phyloP scores from a whole-genome alignment of 1,284 basidiomycete genomes.

The Schizophyllum amplum region DNA sequence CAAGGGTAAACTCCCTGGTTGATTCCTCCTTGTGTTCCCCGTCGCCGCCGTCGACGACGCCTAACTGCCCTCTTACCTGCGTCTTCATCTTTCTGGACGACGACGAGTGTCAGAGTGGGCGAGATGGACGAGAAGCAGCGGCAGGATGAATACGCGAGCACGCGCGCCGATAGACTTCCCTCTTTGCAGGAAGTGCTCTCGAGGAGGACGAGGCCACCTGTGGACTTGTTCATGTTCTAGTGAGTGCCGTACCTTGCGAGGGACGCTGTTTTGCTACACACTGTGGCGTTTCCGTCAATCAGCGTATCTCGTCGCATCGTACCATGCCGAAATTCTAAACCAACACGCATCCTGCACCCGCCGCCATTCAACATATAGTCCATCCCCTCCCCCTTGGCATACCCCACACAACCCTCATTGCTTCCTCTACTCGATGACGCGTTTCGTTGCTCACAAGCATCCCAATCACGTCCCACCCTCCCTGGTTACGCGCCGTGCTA shows the following conservation, averaged over 20 bases:
- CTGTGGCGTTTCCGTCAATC: too few species aligned
- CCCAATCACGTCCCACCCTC: neutral
- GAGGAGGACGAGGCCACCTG: conserved; percentile 83
- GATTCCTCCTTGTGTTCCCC: neutral
- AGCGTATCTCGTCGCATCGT: too few species aligned
- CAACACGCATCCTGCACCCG: too few species aligned
- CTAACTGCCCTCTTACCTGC: neutral
- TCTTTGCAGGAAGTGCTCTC: conserved; percentile 83
- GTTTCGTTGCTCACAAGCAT: too few species aligned
- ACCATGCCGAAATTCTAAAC: too few species aligned
- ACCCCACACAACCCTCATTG: too few species aligned
- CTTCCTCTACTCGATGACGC: too few species aligned
- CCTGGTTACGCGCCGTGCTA: conserved; percentile 2
- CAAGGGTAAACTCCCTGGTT: neutral
- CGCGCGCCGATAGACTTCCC: conserved; percentile 63
- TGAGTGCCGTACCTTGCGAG: conserved; percentile 39
- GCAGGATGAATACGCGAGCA: conserved; percentile 62
- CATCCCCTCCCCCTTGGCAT: too few species aligned
- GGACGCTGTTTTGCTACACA: too few species aligned
- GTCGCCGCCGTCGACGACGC: neutral
- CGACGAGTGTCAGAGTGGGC: neutral
- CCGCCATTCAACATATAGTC: too few species aligned
- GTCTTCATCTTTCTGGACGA: neutral
- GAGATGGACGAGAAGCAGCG: conserved; percentile 38
- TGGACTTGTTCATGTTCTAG: conserved; percentile 99